Base-by-base conservation (phyloP, 2,329 filamentous ascomycete genomes). In the Pseudocercospora musae region DNA sequence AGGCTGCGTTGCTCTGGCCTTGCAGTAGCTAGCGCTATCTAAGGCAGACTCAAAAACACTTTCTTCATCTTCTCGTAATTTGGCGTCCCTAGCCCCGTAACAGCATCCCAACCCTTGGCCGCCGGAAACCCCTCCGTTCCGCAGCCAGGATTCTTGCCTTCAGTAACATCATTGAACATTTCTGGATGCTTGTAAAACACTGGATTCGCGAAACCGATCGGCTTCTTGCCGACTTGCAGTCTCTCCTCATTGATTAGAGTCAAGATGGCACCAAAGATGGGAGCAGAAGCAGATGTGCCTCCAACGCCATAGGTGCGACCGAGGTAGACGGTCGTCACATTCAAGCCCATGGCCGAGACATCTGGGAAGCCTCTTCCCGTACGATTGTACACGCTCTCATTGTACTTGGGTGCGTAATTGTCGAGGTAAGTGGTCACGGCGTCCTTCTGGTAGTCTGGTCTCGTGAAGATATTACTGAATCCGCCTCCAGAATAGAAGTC, bases 221-320 rank as follows among this genome's bases (percentile, higher is more conserved):
- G 59, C 6, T 68, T 63, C 66, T 78, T 79, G 23, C 75, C 76
- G 8, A 56, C 42, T 15, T 62, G 48, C 1, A 73, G 25, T 13
- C 75, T 67, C 49, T 72, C 76, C 58, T 77, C 74, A 48, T 79
- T 79, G 59, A 79, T 68, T 13, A 80, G 67, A 1, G 78, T 83
- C 46, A 84, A 69, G 31, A 82, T 75, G 0, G 78, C 70, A 0
- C 76, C 80, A 67, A 79, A 81, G 1, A 82, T 77, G 0, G 83
- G 83, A 23, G 79, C 70, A 1, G 78, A 76, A 4, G 81, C 80
- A 58, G 78, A 80, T 0, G 84, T 85, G 2, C 82, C 83, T 40
- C 76, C 81, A 0, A 78, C 74, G 13, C 78, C 72, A 0, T 64
- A 65, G 29, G 79, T 77, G 2, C 70, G 68, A 25, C 78, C 78